Conservation (phyloP, 192 early-diverging fungal species). For the Backusella morwellensis region DNA sequence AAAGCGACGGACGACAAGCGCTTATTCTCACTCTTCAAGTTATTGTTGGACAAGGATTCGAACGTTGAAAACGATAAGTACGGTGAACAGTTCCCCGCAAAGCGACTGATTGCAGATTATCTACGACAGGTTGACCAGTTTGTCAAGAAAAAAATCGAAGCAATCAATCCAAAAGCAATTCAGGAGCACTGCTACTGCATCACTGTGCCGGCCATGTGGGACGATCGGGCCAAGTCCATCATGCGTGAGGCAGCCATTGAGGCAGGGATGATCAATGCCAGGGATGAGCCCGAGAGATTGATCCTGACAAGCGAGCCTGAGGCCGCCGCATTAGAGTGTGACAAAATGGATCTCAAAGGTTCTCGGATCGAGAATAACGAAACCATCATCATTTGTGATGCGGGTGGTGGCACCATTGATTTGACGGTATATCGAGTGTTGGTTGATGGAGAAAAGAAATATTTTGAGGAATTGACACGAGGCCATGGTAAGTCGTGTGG, state of each 20-base stretch:
- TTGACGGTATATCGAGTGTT: conserved; percentile 45
- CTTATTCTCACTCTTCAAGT: conserved; percentile 38
- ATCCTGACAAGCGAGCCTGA: conserved; percentile 41
- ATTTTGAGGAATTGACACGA: conserved; percentile 44
- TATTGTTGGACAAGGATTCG: conserved; percentile 39
- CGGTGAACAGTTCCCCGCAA: conserved; percentile 44
- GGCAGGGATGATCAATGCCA: conserved; percentile 41
- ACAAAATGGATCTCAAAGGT: conserved; percentile 32
- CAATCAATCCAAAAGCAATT: not conserved
- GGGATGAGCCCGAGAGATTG: conserved; percentile 40
- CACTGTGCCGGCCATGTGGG: conserved; percentile 52
- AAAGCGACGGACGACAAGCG: conserved; percentile 29
- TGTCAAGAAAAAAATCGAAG: not conserved
- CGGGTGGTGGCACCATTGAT: conserved; percentile 53
- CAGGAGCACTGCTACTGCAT: conserved; percentile 38
- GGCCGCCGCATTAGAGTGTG: conserved; percentile 46
- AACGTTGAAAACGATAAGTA: conserved; percentile 28
- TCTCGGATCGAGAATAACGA: conserved; percentile 34
- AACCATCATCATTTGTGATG: conserved; percentile 50
- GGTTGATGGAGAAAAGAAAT: conserved; percentile 16
- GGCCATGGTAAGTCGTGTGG: conserved; percentile 46
- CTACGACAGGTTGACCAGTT: not conserved
- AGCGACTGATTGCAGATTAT: conserved; percentile 23
- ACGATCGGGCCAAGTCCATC: conserved; percentile 42
- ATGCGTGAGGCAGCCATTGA: conserved; percentile 48